Base-by-base conservation (phyloP, 2,329 filamentous ascomycete genomes). In the Colletotrichum echinochloae region DNA sequence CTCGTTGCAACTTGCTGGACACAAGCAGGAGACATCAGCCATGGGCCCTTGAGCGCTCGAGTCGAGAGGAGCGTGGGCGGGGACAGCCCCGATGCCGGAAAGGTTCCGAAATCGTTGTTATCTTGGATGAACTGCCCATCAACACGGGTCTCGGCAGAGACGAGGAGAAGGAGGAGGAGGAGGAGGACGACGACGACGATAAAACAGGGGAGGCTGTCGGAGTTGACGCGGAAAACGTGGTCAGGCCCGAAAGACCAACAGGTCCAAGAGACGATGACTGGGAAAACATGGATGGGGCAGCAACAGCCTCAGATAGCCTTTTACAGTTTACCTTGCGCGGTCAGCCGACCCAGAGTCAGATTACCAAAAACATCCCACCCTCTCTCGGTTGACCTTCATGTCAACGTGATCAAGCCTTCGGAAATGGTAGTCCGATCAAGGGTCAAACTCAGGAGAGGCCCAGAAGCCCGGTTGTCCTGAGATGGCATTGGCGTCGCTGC, bases 361-460 rank as follows among this genome's bases (percentile, higher is more conserved):
- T 67, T 67, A 59, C 57, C 68, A 67, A 67, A 64, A 20, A 26
- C 63, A 70, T 67, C 56, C 56, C 67, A 39, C 54, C 30, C 39
- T 26, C 55, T 16, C 41, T 46, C 26, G 4, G 20, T 49, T 54
- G 66, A 46, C 33, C 35, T 49, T 35, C 23, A 37, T 28, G 37
- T 14, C 67, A 12, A 67, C 51, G 52, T 46, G 39, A 63, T 35
- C 37, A 49, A 37, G 1, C 35, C 51, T 18, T 18, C 26, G 30
- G n/a, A n/a, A 35, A 30, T 8, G 30, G 4, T 20, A 37, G 9
- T 16, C 39, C n/a, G 35, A 64, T 16, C n/a, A 37, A 64, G 20
- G 20, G 20, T 12, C 26, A n/a, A 23, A 35, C 35, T 41, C 33
- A 9, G n/a, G 46, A 62, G 26, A 37, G 20, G n/a, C 14, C 14